These are phyloP conservation scores for Suillus fuscotomentosus DNA, from an alignment of 768 basidiomycete species.

Conservation along the genomic window DNA sequence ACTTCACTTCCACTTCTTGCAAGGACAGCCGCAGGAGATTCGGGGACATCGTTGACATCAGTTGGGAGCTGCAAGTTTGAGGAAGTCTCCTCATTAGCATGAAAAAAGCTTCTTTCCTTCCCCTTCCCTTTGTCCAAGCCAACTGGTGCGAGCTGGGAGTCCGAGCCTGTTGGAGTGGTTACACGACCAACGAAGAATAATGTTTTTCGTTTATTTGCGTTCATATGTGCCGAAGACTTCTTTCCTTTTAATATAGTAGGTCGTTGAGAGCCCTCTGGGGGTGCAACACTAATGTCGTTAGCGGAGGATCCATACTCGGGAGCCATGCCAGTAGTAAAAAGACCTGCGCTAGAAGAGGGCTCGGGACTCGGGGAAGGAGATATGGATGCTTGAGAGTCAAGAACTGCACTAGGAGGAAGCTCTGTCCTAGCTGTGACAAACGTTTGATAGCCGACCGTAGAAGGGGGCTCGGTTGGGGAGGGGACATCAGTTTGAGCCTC, in stretches of 20 bases:
- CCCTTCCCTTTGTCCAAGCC: slow-evolving; percentile 21
- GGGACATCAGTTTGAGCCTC: slow-evolving; percentile 2
- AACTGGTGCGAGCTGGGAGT: not conserved
- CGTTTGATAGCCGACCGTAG: slow-evolving; percentile 7
- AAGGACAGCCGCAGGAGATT: slow-evolving; percentile 65
- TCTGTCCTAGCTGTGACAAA: not conserved
- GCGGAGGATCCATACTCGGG: slow-evolving; percentile 11
- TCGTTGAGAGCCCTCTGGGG: slow-evolving; percentile 12
- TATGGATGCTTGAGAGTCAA: not conserved
- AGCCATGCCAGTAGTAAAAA: slow-evolving; percentile 15
- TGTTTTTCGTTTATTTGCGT: not conserved
- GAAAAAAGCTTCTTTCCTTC: slow-evolving; percentile 23
- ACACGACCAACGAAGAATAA: not conserved
- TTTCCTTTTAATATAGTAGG: slow-evolving; percentile 24
- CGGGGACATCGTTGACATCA: slow-evolving; percentile 35
- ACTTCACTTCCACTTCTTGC: slow-evolving; percentile 55
- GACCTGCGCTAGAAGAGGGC: slow-evolving; percentile 23
- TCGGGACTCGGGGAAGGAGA: not conserved
- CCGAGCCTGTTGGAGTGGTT: not conserved
- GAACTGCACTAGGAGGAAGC: not conserved
- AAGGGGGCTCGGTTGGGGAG: not conserved
- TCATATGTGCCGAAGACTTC: not conserved
- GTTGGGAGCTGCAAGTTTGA: not conserved
- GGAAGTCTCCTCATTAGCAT: slow-evolving; percentile 6
- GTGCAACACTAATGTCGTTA: slow-evolving; percentile 5